These are phyloP conservation scores for Aspergillus affinis DNA, from an alignment of 495 filamentous ascomycete genomes.

Conservation along the genomic window DNA sequence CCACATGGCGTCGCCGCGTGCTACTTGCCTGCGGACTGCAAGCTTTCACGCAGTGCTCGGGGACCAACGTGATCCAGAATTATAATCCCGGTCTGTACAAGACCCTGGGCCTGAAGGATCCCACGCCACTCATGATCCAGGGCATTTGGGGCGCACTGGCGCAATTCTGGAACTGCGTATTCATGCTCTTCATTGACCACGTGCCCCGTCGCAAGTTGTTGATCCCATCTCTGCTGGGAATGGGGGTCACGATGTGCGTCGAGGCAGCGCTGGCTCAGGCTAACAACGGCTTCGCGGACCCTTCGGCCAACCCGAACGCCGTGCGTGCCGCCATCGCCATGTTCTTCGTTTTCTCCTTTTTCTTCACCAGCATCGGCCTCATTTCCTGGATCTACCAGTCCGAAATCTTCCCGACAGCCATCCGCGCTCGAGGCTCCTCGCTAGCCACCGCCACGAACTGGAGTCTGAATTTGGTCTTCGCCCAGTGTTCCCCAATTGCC, in stretches of 20 bases:
- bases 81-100: conserved; percentile 18
- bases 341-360: conserved; percentile 58
- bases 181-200: conserved; percentile 53
- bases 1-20: conserved; percentile 16
- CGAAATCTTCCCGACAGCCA: conserved; percentile 58
- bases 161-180: conserved; percentile 49
- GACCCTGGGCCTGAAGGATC: conserved; percentile 31
- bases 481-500: conserved; percentile 55
- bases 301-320: conserved; percentile 34
- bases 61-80: conserved; percentile 18
- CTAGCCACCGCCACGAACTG: conserved; percentile 55
- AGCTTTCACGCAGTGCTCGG: conserved; percentile 18
- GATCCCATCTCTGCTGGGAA: conserved; percentile 49
- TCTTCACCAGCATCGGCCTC: conserved; percentile 52
- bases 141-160: conserved; percentile 53
- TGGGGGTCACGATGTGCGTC: conserved; percentile 52
- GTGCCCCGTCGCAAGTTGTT: conserved; percentile 53
- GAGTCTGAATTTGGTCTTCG: conserved; percentile 54
- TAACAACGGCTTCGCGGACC: conserved; percentile 23
- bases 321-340: conserved; percentile 57
- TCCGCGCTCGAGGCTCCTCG: conserved; percentile 53
- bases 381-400: conserved; percentile 57
- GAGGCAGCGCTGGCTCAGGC: conserved; percentile 45
- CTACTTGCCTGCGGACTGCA: conserved; percentile 18
- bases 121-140: conserved; percentile 51